A percentile compares a stretch with the other conserved stretches of the same genome.
Conservation (phyloP, 2,329 filamentous ascomycete genomes). For the Diaporthe citrichinensis region DNA sequence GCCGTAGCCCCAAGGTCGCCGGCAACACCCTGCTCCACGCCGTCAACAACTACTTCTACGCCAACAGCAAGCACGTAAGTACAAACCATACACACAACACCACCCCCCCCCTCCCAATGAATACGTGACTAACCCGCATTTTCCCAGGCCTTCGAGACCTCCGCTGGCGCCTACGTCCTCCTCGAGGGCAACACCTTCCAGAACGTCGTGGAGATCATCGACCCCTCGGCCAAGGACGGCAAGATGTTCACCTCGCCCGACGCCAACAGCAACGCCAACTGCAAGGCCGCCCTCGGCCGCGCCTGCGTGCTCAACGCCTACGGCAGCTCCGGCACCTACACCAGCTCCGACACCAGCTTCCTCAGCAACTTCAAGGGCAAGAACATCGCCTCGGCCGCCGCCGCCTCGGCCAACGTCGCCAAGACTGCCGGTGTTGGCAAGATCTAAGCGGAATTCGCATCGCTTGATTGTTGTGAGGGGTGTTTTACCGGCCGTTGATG, state of each 20-base stretch:
- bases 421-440: slow-evolving; percentile 28
- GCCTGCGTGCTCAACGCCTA: slow-evolving; percentile 63
- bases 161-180: slow-evolving; percentile 60
- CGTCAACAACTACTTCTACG: slow-evolving; percentile 74
- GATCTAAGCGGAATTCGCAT: too few relatives aligned
- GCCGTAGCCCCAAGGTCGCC: slow-evolving; percentile 69
- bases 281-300: slow-evolving; percentile 61
- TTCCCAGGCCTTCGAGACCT: slow-evolving; percentile 70
- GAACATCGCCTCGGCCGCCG: slow-evolving; percentile 39
- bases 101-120: background rate
- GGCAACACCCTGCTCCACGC: slow-evolving; percentile 70
- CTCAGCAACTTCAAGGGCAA: slow-evolving; percentile 42
- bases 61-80: slow-evolving; percentile 51
- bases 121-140: slow-evolving; percentile 32
- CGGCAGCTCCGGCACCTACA: slow-evolving; percentile 33
- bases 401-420: slow-evolving; percentile 24
- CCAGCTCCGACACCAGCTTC: slow-evolving; percentile 38
- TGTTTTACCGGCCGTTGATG: background rate
- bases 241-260: slow-evolving; percentile 44
- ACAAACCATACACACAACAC: too few relatives aligned
- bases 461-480: background rate
- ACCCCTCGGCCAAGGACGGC: slow-evolving; percentile 46
- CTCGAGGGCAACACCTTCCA: slow-evolving; percentile 72
- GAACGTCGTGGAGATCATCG: slow-evolving; percentile 60
- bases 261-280: slow-evolving; percentile 54